Evolutionary conservation across 164 flowering plant genomes (phyloP), one percentile per base, ranked within the genome.

Genomic region (Macadamia integrifolia): DNA sequence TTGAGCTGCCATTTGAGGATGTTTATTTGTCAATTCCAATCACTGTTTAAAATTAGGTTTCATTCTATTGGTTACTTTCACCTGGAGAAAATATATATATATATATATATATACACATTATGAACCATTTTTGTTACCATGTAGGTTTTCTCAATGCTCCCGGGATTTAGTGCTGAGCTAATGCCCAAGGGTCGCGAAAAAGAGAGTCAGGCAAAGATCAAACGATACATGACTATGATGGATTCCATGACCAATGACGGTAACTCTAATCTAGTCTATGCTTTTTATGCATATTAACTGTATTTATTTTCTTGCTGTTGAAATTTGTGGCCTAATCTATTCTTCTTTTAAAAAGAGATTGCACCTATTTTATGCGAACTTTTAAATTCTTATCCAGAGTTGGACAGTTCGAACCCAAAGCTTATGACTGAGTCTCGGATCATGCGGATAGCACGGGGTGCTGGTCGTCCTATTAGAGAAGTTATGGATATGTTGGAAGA

Each of bases 221-320:
- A 95, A 79, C 91, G 98, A 18, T 95, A 89, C 81, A 95, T 92
- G 99, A 91, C 97, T 65, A 92, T 95, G 85, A 95, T 95, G 99
- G 99, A 95, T 71, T 95, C 99, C 4, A 92, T 92, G 99, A 91
- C 99, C 48, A 80, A 91, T 82, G 93, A 89, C 83, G 98, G 98
- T 74, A 76, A 58, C 31, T 12, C 35, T 17, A 17, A 23, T 53
- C 67, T 13, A 50, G 67, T 6, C 7, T 29, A 10, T 65, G 32
- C 31, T 48, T 35, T 46, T 3, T 4, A 18, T 48, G 40, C 7
- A 23, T 57, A 23, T 52, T 42, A 8, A 15, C 14, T 53, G 5
- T 17, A 53, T 53, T 5, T 46, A 1, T 6, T 12, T 23, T 53
- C 57, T 17, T 53, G 15, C 15, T 53, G n/a, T 14, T 12, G 32